Base-by-base conservation (phyloP, 805 yeast species). In the Tetrapisispora nanseiensis region DNA sequence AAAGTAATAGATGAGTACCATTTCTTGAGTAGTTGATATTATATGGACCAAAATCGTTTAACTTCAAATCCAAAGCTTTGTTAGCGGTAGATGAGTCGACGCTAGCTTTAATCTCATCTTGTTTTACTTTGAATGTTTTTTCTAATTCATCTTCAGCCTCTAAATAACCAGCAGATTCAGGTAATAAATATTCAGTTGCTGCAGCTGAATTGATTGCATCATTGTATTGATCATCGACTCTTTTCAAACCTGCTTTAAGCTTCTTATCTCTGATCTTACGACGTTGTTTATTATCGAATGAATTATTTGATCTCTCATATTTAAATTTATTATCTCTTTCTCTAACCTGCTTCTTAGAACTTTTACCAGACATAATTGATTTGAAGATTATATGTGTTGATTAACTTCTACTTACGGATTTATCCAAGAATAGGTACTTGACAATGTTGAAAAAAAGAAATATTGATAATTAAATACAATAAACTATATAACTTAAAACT, bases 141-240 rank as follows among this genome's bases (percentile, higher is more conserved):
- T 92, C 99, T 89, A 90, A 80, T 42, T 71, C 76, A n/a, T 81
- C 81, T 55, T 92, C 98, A 6, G 96, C 86, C 62, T 92, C 98
- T 47, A 92, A 62, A 54, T 71, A 82, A 36, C 99, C 99, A 4
- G 72, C 75, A 23, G 82, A 81, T 66, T 92, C 97, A 46, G 83
- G 85, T 27, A 86, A 67, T 48, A 92, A 70, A 54, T 86, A 72
- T 53, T 92, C 97, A 0, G 97, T 83, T 4, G 82, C 79, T 10
- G 89, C 86, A 2, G 95, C 96, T 9, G 86, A 74, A 49, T 72
- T 69, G n/a, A 84, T 75, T 1, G 95, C 94, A 46, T 80, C 82
- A 48, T 76, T 74, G 62, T 82, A 84, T 52, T 81, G 80, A 32
- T 71, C 70, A 57, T 90, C 95, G 29, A 78, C 64, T 51, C 78